These are phyloP conservation scores for Inga leiocalycina DNA, from an alignment of 306 rosid genomes.

Conservation along the genomic window DNA sequence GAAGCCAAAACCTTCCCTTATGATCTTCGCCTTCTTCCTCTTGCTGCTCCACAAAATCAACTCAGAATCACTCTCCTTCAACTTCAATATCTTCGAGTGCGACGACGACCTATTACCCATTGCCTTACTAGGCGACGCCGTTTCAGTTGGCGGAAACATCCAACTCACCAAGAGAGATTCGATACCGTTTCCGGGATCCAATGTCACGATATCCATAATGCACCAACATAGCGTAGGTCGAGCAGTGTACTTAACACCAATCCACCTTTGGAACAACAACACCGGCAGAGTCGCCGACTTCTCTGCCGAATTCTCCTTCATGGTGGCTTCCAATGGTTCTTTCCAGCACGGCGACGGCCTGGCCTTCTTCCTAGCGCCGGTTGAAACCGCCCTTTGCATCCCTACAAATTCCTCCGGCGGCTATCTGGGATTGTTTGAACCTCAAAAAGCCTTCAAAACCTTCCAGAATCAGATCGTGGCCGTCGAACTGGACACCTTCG, in stretches of 20 bases:
- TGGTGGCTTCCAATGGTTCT: background rate
- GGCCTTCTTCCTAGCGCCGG: constrained; percentile 52
- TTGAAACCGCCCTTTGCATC: constrained; percentile 17
- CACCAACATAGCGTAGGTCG: constrained; percentile 24
- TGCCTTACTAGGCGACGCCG: constrained; percentile 7
- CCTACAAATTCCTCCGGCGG: constrained; percentile 30
- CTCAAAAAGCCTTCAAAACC: too few relatives aligned
- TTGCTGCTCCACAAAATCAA: background rate
- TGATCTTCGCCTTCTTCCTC: background rate
- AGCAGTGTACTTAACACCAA: background rate
- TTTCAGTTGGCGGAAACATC: background rate
- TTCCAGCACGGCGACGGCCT: constrained; percentile 43
- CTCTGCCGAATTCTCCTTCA: constrained; percentile 20
- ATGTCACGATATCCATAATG: accelerated
- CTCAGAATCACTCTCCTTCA: constrained; percentile 17
- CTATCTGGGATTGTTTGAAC: too few relatives aligned
- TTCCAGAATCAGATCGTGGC: too few relatives aligned
- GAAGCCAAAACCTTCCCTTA: background rate
- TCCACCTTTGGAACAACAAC: constrained; percentile 6
- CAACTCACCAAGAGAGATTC: constrained; percentile 9
- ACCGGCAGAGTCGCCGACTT: background rate
- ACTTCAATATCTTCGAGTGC: background rate
- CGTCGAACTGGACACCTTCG: too few relatives aligned
- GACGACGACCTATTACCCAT: background rate
- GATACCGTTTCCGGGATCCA: background rate